Base-by-base conservation (phyloP, 805 yeast species). In the Cyberlindnera meyerae region DNA sequence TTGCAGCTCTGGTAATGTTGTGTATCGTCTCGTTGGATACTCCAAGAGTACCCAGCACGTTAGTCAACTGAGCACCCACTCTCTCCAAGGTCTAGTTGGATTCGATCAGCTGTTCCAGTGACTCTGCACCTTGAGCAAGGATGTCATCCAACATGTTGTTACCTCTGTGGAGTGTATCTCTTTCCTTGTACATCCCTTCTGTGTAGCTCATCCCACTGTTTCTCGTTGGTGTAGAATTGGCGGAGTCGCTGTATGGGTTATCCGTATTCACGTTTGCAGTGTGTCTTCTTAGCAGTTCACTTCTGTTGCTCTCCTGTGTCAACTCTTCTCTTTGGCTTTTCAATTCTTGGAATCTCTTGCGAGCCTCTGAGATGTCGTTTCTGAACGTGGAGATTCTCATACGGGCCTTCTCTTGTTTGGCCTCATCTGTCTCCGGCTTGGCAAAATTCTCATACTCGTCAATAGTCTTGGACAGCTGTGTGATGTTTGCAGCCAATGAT, bases 91-190 rank as follows among this genome's bases (percentile, higher is more conserved):
- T 70, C 51, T 80, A 82, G 58, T 86, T 85, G 56, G 93, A 97
- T 31, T 82, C 88, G 14, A 83, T 82, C 16, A 93, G 66, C 54
- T 89, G 95, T 34, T 84, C 94, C 46, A 87, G 75, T 2, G 96
- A 86, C 33, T 73, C 72, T 42, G 82, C 76, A 2, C 97, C 97
- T 81, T 86, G 82, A 52, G 85, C 97, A 29, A 93, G 59, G 28
- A 93, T 86, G 46, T 85, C 87, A 56, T 93, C 98, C 43, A 93
- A 64, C 55, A 86, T 95, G 37, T 78, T 78, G 28, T 83, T 78
- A 0, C 95, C 88, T 39, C 84, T 66, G 22, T 71, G 70, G 25
- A 83, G 62, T 7, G 75, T 71, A 30, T 73, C 72, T 30, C 70
- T 71, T 52, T 93, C 97, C 44, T 80, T 75, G 44, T 71, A 66